Evolutionary conservation across 192 early-diverging fungal genomes (phyloP).

Genomic region (Geosiphon pyriformis): DNA sequence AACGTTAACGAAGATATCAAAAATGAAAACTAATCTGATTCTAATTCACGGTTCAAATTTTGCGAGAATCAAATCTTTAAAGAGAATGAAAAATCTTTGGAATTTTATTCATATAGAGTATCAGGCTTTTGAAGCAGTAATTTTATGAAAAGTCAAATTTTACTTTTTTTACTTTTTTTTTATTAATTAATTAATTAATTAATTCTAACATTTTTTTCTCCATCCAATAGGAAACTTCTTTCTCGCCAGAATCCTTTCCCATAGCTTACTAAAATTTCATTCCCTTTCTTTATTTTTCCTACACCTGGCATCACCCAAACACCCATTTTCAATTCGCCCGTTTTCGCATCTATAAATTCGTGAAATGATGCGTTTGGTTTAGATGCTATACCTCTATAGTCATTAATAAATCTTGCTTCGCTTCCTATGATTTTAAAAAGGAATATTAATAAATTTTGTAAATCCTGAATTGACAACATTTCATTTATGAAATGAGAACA

Average conservation of each 20-base stretch:
- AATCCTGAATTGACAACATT: neutral
- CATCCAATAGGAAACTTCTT: too few species aligned
- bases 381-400: constrained; percentile 7
- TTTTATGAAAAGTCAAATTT: too few species aligned
- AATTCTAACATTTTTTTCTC: too few species aligned
- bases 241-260: constrained; percentile 17
- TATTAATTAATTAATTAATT: too few species aligned
- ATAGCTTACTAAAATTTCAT: constrained; percentile 16
- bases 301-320: constrained; percentile 10
- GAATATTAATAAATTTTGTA: constrained; percentile 3
- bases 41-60: too few species aligned
- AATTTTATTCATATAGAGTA: too few species aligned
- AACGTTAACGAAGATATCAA: too few species aligned
- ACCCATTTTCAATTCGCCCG: constrained; percentile 16
- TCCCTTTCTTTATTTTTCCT: constrained; percentile 24
- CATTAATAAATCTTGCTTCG: constrained; percentile 20
- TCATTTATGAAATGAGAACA: neutral
- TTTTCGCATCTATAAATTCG: constrained; percentile 14
- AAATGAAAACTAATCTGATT: too few species aligned
- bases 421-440: neutral
- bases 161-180: too few species aligned
- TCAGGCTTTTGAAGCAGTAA: too few species aligned
- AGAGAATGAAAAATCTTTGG: too few species aligned
- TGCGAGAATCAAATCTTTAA: too few species aligned
- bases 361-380: constrained; percentile 12